These are phyloP conservation scores for Tirmania nivea DNA, from an alignment of 495 filamentous ascomycete species.

Conservation along the genomic window DNA sequence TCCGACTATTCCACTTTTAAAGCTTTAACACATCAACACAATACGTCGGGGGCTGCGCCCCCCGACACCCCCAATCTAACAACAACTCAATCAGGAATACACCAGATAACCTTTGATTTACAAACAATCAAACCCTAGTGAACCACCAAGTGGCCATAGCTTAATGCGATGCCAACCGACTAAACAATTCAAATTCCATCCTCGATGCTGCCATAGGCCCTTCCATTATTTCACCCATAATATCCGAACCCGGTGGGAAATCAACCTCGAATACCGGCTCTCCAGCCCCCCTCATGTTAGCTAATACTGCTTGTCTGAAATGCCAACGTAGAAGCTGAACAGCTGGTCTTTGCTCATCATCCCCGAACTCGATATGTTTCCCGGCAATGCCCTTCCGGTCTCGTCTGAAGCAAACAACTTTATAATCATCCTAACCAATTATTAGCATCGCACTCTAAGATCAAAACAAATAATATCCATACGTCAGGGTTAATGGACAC, in stretches of 20 bases:
- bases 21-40: no score
- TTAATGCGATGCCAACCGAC: no score
- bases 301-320: conserved; percentile 18
- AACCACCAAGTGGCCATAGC: no score
- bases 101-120: no score
- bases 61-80: no score
- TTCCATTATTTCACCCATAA: conserved; percentile 14
- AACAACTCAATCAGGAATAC: no score
- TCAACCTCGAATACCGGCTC: conserved; percentile 20
- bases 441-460: neutral
- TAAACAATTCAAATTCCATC: conserved; percentile 5
- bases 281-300: conserved; percentile 19
- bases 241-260: conserved; percentile 19
- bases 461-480: conserved; percentile 2
- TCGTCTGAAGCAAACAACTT: conserved; percentile 12
- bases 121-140: no score
- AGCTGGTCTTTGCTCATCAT: conserved; percentile 10
- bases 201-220: conserved; percentile 13
- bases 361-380: conserved; percentile 1
- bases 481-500: conserved; percentile 12
- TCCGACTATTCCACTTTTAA: no score
- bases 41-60: no score
- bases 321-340: conserved; percentile 20
- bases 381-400: conserved; percentile 14
- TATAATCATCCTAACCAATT: conserved; percentile 15